Conservation (phyloP, 2,329 filamentous ascomycete genomes). For the Sclerotinia borealis region DNA sequence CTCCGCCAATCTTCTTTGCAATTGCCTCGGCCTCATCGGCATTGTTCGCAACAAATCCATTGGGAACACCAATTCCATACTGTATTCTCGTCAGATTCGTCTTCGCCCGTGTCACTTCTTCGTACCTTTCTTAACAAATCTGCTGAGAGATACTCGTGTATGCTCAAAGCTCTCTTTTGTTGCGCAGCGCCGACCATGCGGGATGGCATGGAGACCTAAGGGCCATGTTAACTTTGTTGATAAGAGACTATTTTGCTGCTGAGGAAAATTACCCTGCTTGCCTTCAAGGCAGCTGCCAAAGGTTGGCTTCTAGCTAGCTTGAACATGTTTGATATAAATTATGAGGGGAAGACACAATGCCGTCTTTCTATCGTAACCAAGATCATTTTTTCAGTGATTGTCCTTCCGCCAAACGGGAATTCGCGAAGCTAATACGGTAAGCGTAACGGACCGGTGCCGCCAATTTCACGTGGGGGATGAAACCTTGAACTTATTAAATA, state of each 20-base stretch:
- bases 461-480: slow-evolving; percentile 21
- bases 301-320: slow-evolving; percentile 78
- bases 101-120: slow-evolving; percentile 16
- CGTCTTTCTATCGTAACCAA: slow-evolving; percentile 19
- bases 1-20: slow-evolving; percentile 83
- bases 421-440: slow-evolving; percentile 17
- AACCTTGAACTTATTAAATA: neutral
- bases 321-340: slow-evolving; percentile 61
- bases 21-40: slow-evolving; percentile 85
- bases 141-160: slow-evolving; percentile 97
- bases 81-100: slow-evolving; percentile 38
- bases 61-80: slow-evolving; percentile 93
- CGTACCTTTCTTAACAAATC: slow-evolving; percentile 73
- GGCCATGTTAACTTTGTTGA: slow-evolving; percentile 29
- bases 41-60: slow-evolving; percentile 77
- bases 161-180: slow-evolving; percentile 87
- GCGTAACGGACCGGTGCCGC: slow-evolving; percentile 8
- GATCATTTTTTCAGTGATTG: slow-evolving; percentile 14
- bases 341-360: slow-evolving; percentile 20
- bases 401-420: slow-evolving; percentile 11
- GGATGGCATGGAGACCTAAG: slow-evolving; percentile 41
- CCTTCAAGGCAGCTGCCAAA: slow-evolving; percentile 72
- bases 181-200: slow-evolving; percentile 58
- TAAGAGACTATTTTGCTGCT: slow-evolving; percentile 13
- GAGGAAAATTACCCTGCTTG: slow-evolving; percentile 59